phyloP scores from a whole-genome alignment of 805 yeast genomes.

The Cyberlindnera japonica region DNA sequence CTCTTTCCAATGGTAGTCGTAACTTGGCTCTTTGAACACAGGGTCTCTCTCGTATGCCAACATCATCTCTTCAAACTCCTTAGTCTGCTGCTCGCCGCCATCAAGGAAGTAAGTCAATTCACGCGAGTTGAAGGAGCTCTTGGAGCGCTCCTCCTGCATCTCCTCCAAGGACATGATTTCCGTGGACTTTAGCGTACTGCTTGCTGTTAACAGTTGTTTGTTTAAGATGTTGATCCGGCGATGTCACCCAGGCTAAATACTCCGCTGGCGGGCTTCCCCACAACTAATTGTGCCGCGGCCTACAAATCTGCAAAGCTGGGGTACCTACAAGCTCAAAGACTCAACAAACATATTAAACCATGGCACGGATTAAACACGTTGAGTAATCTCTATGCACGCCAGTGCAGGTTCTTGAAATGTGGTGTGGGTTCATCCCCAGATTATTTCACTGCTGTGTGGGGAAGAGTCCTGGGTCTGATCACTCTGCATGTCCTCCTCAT shows the following conservation, averaged over 20 bases:
- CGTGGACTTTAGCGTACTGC: neutral
- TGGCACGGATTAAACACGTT: no score
- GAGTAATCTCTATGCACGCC: no score
- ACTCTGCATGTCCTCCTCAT: neutral
- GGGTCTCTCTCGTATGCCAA: conserved; percentile 68
- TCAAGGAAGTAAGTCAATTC: conserved; percentile 53
- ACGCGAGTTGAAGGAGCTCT: conserved; percentile 38
- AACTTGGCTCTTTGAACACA: conserved; percentile 47
- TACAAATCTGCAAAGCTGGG: no score
- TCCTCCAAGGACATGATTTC: conserved; percentile 15
- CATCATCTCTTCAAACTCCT: conserved; percentile 41
- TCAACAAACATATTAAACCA: no score
- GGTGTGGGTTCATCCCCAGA: neutral
- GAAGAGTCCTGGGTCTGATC: no score
- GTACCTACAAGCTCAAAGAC: neutral
- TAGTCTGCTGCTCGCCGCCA: conserved; percentile 42
- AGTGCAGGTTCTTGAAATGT: no score
- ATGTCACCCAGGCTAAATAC: no score
- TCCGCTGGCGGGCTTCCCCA: conserved; percentile 1
- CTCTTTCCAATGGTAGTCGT: conserved; percentile 48
- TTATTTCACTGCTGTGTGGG: no score
- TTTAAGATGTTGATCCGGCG: no score
- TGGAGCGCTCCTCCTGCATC: conserved; percentile 38
- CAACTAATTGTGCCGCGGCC: conserved; percentile 1
- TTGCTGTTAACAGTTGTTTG: neutral